These are phyloP conservation scores for Xerocomus brunneocitrinus DNA, from an alignment of 768 basidiomycete species.

Conservation along the genomic window DNA sequence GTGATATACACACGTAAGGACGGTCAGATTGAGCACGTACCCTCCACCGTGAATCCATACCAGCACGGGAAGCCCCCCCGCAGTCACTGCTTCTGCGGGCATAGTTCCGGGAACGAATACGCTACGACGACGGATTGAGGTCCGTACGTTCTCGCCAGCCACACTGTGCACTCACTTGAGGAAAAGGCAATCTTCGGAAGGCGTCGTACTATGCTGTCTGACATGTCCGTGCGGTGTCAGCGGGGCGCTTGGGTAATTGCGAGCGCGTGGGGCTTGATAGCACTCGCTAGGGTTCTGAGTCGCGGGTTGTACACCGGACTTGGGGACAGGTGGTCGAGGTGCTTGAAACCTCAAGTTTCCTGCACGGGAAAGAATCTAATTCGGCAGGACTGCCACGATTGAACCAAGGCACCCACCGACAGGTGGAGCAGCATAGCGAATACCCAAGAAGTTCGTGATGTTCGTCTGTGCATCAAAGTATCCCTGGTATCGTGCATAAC, in stretches of 20 bases:
- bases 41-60: not conserved
- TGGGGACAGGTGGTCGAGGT: not conserved
- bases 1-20: too few relatives aligned
- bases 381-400: not conserved
- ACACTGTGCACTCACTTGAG: not conserved
- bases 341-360: not conserved
- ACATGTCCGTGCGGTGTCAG: not conserved
- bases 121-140: not conserved
- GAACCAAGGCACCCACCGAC: constrained; percentile 28
- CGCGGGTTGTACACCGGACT: not conserved
- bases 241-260: not conserved
- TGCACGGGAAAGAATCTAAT: not conserved
- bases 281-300: not conserved
- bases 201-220: not conserved
- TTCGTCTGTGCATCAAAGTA: constrained; percentile 17
- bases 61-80: not conserved
- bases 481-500: constrained; percentile 31
- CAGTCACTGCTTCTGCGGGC: not conserved
- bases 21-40: constrained; percentile 31
- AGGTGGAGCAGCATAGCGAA: constrained; percentile 48
- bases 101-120: not conserved
- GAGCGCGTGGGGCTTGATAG: not conserved
- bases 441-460: constrained; percentile 22
- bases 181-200: not conserved
- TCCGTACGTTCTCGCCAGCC: not conserved